Evolutionary conservation across 305 asterid genomes (phyloP), one percentile per base, ranked within the genome.

Genomic region (Fraxinus baroniana): DNA sequence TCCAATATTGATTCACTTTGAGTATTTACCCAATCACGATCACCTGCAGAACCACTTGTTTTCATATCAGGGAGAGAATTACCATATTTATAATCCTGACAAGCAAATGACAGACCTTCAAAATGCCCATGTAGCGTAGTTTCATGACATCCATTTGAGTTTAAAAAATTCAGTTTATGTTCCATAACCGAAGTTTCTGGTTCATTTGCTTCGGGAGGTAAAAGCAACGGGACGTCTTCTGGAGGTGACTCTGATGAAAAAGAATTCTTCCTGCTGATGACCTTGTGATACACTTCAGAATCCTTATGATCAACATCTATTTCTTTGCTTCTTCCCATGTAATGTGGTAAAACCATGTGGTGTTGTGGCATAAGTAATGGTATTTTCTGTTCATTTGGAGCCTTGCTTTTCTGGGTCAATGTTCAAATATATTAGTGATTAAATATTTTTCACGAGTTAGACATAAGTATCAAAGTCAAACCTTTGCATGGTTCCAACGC

Each of bases 321-420:
- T 79, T 84, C 88, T 76, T 84, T 84, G 90, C 93, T 91, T 87
- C 90, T 90, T 81, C 97, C 99, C 98, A 95, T 81, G 90, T 95
- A 95, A 88, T 95, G 99, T 35, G 98, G 99, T 86, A 95, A 88
- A 86, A 95, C 98, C 99, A 95, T 95, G 89, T 95, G 98, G 81
- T 95, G 96, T 85, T 93, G 98, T 79, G 99, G 99, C 88, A 95
- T 95, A 71, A 95, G 95, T 82, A 95, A 86, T 3, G 99, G 99
- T 86, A 95, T 90, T 88, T 87, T 89, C 85, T 92, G 94, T 84
- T 94, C 98, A 82, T 93, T 90, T 68, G 97, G 94, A 85, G 99
- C 98, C 87, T 86, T 94, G 86, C 91, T 95, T 90, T 94, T 93
- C 99, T 95, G 95, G 70, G 72, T 76, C 74, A 76, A 89, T 70